A percentile compares a stretch with the other conserved stretches of the same genome.
Evolutionary conservation across 176 grass and related monocot genomes (phyloP).

Genomic region (Rhynchospora tenuis): DNA sequence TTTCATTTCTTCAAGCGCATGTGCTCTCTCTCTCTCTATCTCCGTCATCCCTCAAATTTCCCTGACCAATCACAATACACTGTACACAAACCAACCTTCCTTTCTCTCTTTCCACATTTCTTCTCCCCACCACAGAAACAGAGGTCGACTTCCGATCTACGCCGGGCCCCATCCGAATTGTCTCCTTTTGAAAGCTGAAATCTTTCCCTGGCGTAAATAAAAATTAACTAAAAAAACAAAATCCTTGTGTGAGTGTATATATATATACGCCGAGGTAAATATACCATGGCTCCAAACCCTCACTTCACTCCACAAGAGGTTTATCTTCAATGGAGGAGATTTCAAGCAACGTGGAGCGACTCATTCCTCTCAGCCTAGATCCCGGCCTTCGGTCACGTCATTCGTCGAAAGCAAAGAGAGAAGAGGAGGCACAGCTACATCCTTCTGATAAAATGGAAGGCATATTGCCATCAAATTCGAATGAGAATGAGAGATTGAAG

Average conservation of each 20-base stretch:
- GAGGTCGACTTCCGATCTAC: neutral
- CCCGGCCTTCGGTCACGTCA: neutral
- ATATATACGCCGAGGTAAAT: neutral
- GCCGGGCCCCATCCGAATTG: neutral
- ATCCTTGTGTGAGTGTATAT: neutral
- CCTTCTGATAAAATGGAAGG: neutral
- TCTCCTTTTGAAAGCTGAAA: neutral
- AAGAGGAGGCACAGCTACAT: neutral
- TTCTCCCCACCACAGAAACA: neutral
- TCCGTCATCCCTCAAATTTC: neutral
- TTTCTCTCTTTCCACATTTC: neutral
- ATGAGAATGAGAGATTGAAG: neutral
- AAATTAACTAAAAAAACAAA: neutral
- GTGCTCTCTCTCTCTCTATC: neutral
- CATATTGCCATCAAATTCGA: neutral
- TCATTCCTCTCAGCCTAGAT: slow-evolving; percentile 17
- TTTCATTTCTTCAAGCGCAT: neutral
- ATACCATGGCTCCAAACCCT: slow-evolving; percentile 9
- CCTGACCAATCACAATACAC: neutral
- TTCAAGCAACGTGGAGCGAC: slow-evolving; percentile 6
- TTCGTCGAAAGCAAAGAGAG: neutral
- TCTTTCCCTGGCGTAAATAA: neutral
- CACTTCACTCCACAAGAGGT: neutral
- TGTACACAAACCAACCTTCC: neutral
- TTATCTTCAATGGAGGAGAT: slow-evolving; percentile 17